phyloP scores from a whole-genome alignment of 177 flowering plant genomes.

The Tripterygium wilfordii region DNA sequence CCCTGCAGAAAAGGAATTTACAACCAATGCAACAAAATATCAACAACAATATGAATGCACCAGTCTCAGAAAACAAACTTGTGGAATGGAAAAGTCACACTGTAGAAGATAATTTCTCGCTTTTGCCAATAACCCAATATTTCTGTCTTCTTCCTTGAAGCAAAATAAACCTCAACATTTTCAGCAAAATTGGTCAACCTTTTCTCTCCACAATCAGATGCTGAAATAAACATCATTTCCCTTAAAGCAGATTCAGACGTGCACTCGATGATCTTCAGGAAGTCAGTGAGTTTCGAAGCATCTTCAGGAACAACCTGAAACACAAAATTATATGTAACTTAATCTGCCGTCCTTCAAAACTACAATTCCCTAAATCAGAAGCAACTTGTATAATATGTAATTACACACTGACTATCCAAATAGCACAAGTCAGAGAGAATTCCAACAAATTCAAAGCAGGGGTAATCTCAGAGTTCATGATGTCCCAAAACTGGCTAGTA shows the following conservation, averaged over 20 bases:
- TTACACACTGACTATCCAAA: too few relatives aligned
- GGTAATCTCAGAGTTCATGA: too few relatives aligned
- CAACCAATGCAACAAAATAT: constrained; percentile 3
- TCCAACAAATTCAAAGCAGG: too few relatives aligned
- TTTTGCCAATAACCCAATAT: constrained; percentile 69
- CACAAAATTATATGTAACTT: neutral
- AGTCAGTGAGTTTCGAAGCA: constrained; percentile 80
- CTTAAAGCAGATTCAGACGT: constrained; percentile 55
- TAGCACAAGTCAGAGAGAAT: too few relatives aligned
- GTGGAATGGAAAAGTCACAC: constrained; percentile 63
- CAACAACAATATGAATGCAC: neutral
- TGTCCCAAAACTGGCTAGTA: too few relatives aligned
- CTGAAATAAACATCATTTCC: constrained; percentile 69
- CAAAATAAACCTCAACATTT: constrained; percentile 96
- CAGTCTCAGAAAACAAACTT: constrained; percentile 37
- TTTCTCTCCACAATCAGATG: constrained; percentile 53
- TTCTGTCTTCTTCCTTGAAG: constrained; percentile 75
- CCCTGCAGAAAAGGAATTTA: constrained; percentile 30
- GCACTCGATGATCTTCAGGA: constrained; percentile 55
- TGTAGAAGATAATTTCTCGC: constrained; percentile 71
- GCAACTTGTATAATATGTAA: too few relatives aligned
- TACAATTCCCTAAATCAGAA: too few relatives aligned
- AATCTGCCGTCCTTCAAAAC: too few relatives aligned
- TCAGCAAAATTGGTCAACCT: constrained; percentile 68
- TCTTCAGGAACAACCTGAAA: constrained; percentile 88